Conservation (phyloP, 2,329 filamentous ascomycete species). For the Trichoderma sp. region DNA sequence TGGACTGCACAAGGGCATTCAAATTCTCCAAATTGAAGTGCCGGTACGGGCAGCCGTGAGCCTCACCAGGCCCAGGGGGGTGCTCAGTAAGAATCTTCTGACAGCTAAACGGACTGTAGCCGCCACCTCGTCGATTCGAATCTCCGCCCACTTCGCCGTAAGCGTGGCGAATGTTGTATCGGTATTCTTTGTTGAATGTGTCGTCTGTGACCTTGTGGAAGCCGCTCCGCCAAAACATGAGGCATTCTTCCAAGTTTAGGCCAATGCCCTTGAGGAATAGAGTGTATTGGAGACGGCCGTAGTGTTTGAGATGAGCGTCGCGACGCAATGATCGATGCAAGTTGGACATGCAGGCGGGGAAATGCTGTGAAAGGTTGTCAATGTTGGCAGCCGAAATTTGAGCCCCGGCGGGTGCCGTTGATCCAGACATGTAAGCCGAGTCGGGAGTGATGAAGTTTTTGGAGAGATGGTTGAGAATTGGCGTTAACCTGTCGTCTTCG, state of each 20-base stretch:
- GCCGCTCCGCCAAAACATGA: conserved; percentile 84
- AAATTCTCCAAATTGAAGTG: conserved; percentile 91
- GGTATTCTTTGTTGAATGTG: conserved; percentile 95
- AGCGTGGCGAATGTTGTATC: conserved; percentile 92
- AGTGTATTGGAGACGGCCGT: conserved; percentile 87
- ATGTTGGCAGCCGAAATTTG: conserved; percentile 78
- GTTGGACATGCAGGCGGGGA: conserved; percentile 92
- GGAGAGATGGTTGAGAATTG: conserved; percentile 74
- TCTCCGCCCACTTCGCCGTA: conserved; percentile 97
- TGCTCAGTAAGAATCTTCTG: conserved; percentile 93
- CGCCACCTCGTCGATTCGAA: conserved; percentile 78
- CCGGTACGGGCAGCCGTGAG: conserved; percentile 94
- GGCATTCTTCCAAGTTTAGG: conserved; percentile 83
- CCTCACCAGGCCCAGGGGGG: conserved; percentile 80
- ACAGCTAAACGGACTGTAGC: conserved; percentile 90
- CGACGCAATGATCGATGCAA: conserved; percentile 83
- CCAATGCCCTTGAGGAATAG: conserved; percentile 97
- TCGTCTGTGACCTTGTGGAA: conserved; percentile 92
- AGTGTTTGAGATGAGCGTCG: conserved; percentile 91
- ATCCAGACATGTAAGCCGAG: conserved; percentile 68
- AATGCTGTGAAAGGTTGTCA: conserved; percentile 76
- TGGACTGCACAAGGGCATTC: conserved; percentile 69
- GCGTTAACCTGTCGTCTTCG: conserved; percentile 86
- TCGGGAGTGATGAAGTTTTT: conserved; percentile 95
- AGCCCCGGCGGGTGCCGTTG: conserved; percentile 65